Evolutionary conservation across 768 basidiomycete genomes (phyloP), one percentile per base, ranked within the genome.

Genomic region (Suillus fuscotomentosus): DNA sequence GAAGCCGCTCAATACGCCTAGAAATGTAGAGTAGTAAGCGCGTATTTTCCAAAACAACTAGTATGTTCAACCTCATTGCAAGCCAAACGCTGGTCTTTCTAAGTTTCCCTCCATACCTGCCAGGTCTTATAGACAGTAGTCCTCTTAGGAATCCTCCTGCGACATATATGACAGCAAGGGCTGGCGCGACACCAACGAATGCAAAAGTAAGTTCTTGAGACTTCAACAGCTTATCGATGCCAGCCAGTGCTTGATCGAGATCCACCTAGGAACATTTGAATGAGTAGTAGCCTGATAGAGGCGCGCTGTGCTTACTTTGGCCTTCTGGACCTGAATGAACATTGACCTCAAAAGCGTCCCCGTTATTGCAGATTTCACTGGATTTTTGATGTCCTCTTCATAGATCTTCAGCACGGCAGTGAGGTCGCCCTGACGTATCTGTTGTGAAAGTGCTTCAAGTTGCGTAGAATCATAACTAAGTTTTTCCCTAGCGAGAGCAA

Each of bases 121-220:
- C 84, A 36, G 77, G 77, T 2, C 84, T 81, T 8, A 84, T 83
- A 0, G 76, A 76, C 78, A 85, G 86, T 1, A 91, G 63, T 1
- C 77, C 76, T 13, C 78, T 69, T 3, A 89, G 38, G 72, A 84
- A 88, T 10, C 86, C 86, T 17, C 83, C 82, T 3, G 83, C 64
- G 1, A 88, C 80, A 68, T 95, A 96, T 3, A 95, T 84, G 41
- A 99, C 79, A 5, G 89, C 85, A 57, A 98, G 77, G 0, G 91
- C 89, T 10, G 97, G 97, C 0, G 97, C 95, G 17, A 99, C 90
- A 68, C 96, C 96, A 65, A 98, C 95, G 71, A 98, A 98, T 6
- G 92, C 97, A 70, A 99, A 99, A 1, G 95, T 97, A 51, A 97
- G 81, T 72, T 97, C 94, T 77, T 97, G 95, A 1, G 94, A 96